These are phyloP conservation scores for Pseudogymnoascus sp. DNA, from an alignment of 2,329 filamentous ascomycete species.

Conservation along the genomic window DNA sequence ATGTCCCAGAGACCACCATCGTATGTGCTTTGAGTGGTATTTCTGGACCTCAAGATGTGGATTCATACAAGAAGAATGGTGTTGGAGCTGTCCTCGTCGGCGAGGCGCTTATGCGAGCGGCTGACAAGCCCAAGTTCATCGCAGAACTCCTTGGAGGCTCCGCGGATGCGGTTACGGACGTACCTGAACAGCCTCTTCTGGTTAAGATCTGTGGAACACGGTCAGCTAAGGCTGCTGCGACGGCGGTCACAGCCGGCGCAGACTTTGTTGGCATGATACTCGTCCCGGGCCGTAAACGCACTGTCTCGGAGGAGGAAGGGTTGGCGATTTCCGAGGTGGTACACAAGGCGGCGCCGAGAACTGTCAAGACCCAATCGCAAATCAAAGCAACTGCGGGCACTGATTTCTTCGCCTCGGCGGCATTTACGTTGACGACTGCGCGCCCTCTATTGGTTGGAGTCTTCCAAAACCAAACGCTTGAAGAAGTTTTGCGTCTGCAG, in stretches of 20 bases:
- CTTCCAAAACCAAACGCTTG: slow-evolving; percentile 83
- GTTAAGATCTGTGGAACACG: slow-evolving; percentile 96
- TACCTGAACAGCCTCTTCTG: slow-evolving; percentile 42
- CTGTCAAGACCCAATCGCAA: slow-evolving; percentile 11
- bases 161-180: slow-evolving; percentile 22
- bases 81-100: slow-evolving; percentile 91
- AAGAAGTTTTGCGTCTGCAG: slow-evolving; percentile 73
- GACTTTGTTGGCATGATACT: slow-evolving; percentile 92
- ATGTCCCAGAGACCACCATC: slow-evolving; percentile 77
- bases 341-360: slow-evolving; percentile 35
- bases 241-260: slow-evolving; percentile 77
- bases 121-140: slow-evolving; percentile 76
- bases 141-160: slow-evolving; percentile 64
- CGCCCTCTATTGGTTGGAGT: slow-evolving; percentile 81
- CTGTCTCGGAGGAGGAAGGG: slow-evolving; percentile 70
- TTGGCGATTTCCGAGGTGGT: slow-evolving; percentile 72
- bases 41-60: slow-evolving; percentile 77
- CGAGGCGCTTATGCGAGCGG: slow-evolving; percentile 89
- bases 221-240: slow-evolving; percentile 67
- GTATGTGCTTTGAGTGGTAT: slow-evolving; percentile 95
- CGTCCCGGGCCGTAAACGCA: slow-evolving; percentile 71
- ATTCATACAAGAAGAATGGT: slow-evolving; percentile 78
- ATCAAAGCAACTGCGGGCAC: slow-evolving; percentile 23
- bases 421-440: slow-evolving; percentile 40
- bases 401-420: slow-evolving; percentile 65